Conservation (phyloP, 139 green algal species). For the Nannochloris sp. region DNA sequence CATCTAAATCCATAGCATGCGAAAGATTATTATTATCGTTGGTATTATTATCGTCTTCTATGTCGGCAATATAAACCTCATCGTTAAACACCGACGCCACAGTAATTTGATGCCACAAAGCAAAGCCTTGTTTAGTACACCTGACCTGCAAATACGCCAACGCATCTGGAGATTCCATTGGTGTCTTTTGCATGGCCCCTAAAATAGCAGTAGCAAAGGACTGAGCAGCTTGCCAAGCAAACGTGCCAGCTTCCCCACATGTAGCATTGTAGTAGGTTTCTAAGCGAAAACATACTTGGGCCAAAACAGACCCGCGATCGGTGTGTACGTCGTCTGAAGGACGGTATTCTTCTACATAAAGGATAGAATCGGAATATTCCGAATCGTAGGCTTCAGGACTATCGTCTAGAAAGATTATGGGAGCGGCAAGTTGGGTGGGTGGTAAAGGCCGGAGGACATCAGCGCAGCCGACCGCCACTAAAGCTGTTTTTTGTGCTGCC, state of each 20-base stretch:
- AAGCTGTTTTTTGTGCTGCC: conserved; percentile 24
- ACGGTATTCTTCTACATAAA: conserved; percentile 32
- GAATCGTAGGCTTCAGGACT: conserved; percentile 22
- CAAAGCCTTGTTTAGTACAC: conserved; percentile 20
- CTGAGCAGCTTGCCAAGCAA: conserved; percentile 34
- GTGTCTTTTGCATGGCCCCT: conserved; percentile 13
- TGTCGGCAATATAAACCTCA: background rate
- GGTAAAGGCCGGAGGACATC: conserved; percentile 3
- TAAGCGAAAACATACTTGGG: conserved; percentile 1
- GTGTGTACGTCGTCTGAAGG: conserved; percentile 21
- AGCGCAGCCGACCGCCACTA: conserved; percentile 26
- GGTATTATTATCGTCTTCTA: no score
- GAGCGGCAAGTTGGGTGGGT: conserved; percentile 27
- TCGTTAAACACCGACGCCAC: conserved; percentile 11
- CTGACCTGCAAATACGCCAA: conserved; percentile 26
- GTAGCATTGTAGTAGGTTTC: conserved; percentile 17
- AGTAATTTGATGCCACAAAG: conserved; percentile 26
- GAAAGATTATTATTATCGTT: no score
- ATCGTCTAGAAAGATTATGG: conserved; percentile 31
- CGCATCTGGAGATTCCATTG: conserved; percentile 22
- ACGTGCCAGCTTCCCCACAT: conserved; percentile 13
- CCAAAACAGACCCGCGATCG: conserved; percentile 29
- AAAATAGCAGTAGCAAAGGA: conserved; percentile 24
- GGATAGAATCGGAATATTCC: conserved; percentile 19
- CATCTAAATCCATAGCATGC: no score